Evolutionary conservation across 2,329 filamentous ascomycete species (phyloP), one percentile per base, ranked within the genome.

Genomic region (Stromatinia cepivora): DNA sequence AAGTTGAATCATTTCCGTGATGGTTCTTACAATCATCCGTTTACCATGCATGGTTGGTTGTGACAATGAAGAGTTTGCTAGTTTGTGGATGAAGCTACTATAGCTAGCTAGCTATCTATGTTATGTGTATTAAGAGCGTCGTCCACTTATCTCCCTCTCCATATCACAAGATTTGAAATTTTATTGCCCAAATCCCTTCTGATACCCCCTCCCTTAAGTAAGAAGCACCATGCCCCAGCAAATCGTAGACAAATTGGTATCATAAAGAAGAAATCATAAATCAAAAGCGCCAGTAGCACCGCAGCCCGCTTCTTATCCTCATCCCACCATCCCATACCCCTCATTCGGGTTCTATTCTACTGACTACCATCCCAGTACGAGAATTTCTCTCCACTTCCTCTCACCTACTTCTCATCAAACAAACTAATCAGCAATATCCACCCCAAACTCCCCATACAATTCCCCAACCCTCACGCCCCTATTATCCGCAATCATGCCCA

Each of bases 401-500:
- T 1, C 10, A 4, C 25, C 22, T 10, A 28, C 8, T 34, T 4
- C 13, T n/a, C 36, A 15, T 3, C 57, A 45, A 22, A 15, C 39
- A 20, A 5, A 10, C 45, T 66, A 79, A 72, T 79, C 77, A 39
- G 75, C 75, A 56, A 76, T 59, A 46, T 69, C 75, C 69, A 79
- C 75, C 3, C 77, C 77, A 72, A 78, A 79, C 69, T 79, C 77
- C 52, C 74, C 76, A 74, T 78, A 79, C 31, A 78, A 66, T n/a
- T 77, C 76, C 10, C 76, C 72, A 58, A 79, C 73, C 63, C 77
- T 72, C 57, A 86, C 82, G 11, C 87, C 88, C 54, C 87, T 80
- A 71, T 84, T 82, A 70, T 92, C 89, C 5, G 90, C 89, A 77
- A 92, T 86, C 74, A 92, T 79, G 0, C 88, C 88, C 79, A 91